Percentiles rank a stretch among this genome's conserved stretches.
phyloP scores from a whole-genome alignment of 1,139 yeast genomes.

The Suhomyces terraborum region DNA sequence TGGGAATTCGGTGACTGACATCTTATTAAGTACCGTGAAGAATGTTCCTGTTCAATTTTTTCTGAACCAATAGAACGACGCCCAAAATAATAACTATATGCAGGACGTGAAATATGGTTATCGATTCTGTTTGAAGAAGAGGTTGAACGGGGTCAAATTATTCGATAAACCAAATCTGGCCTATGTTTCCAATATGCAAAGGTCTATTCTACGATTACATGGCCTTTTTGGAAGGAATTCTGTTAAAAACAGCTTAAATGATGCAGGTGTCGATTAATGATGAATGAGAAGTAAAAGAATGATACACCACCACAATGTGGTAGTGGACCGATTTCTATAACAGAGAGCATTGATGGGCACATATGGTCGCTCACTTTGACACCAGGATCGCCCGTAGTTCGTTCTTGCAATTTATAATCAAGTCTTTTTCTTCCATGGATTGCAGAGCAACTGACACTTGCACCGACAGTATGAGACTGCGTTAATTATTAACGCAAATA shows the following conservation, averaged over 20 bases:
- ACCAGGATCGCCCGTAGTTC: not conserved
- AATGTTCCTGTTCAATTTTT: constrained; percentile 12
- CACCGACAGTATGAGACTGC: too few species aligned
- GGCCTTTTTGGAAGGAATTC: too few species aligned
- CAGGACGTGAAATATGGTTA: constrained; percentile 8
- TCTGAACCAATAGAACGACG: constrained; percentile 20
- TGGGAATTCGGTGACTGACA: constrained; percentile 53
- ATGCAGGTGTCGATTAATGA: constrained; percentile 9
- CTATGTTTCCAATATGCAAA: too few species aligned
- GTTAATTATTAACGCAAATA: too few species aligned
- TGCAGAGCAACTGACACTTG: not conserved
- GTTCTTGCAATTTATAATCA: not conserved
- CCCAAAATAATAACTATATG: constrained; percentile 14
- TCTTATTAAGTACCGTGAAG: constrained; percentile 17
- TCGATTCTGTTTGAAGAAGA: not conserved
- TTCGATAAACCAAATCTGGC: too few species aligned
- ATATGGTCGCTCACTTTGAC: not conserved
- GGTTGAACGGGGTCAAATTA: not conserved
- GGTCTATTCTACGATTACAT: not conserved
- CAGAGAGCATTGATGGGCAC: not conserved
- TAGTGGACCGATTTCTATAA: not conserved
- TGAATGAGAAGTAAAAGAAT: constrained; percentile 7
- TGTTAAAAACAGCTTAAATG: not conserved
- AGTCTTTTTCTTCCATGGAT: not conserved
- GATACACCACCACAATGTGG: not conserved